Evolutionary conservation across 2,329 filamentous ascomycete genomes (phyloP), one percentile per base, ranked within the genome.

Genomic region (Fusarium mexicanum): DNA sequence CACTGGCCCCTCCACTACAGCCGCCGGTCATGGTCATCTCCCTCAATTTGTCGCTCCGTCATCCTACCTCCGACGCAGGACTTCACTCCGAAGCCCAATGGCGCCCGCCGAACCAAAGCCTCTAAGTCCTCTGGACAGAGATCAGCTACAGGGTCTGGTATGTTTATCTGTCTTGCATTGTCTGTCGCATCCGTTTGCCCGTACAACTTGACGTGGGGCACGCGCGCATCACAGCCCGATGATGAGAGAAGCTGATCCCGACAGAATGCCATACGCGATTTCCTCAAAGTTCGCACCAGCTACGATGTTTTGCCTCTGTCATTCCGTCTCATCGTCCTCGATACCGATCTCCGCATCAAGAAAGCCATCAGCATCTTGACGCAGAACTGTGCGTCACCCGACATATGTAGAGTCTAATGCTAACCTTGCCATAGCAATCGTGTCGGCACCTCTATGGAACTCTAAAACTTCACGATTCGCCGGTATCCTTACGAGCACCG

Each of bases 241-340:
- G 53, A 61, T 43, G 47, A 47, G 44, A 40, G 64, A 71, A 60
- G 72, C 71, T 72, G 41, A 72, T 51, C 41, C 55, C 47, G 22
- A 51, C 84, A 97, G 95, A 92, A 92, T 86, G 92, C 93, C 73
- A 95, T 98, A 79, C 93, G 96, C 84, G 94, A 98, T 78, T 99
- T 99, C 85, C 91, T 99, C 81, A 97, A 95, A 84, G 93, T 97
- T 77, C 93, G 96, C 80, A 98, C 94, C 41, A 98, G 95, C 83
- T 99, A 99, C 87, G 96, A 99, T 85, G 96, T 99, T 76, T 89
- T 99, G 54, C 96, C 96, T 24, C 90, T 99, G 70, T 98, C 95
- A 76, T 99, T 97, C 85, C 93, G 96, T 73, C 91, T 99, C 63
- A 97, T 99, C 80, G 91, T 98, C 74, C 94, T 99, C 82, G 97